A percentile compares a stretch with the other conserved stretches of the same genome.
phyloP scores from a whole-genome alignment of 257 asterid species.

The Asclepias syriaca region DNA sequence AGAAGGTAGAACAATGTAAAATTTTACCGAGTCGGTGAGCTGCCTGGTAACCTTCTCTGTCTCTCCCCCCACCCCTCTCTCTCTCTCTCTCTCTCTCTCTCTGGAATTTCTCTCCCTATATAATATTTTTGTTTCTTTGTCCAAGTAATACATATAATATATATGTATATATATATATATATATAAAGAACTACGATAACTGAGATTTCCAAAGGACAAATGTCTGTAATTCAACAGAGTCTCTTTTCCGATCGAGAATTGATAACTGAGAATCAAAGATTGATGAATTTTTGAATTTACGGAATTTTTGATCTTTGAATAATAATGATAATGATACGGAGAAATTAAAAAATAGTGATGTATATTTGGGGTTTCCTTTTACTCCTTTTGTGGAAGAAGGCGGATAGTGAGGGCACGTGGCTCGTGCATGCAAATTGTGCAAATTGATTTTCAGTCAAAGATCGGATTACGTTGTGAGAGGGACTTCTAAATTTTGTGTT shows the following conservation, averaged over 20 bases:
- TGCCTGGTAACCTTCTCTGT: slow-evolving; percentile 5
- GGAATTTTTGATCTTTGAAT: too few relatives aligned
- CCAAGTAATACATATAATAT: background rate
- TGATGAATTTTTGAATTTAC: background rate
- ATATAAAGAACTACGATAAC: background rate
- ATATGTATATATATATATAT: too few relatives aligned
- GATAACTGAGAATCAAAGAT: background rate
- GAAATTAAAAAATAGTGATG: too few relatives aligned
- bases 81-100: slow-evolving; percentile 4
- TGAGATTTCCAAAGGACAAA: slow-evolving; percentile 1
- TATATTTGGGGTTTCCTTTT: background rate
- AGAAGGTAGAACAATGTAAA: slow-evolving; percentile 17
- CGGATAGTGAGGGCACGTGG: slow-evolving; percentile 23
- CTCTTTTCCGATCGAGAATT: background rate
- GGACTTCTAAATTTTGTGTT: background rate
- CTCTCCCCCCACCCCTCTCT: background rate
- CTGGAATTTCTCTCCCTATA: background rate
- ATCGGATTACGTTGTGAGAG: background rate
- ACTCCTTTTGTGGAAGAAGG: background rate
- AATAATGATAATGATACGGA: background rate
- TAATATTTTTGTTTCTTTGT: background rate
- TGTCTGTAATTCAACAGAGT: background rate
- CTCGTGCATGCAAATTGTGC: slow-evolving; percentile 4
- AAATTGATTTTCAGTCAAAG: slow-evolving; percentile 4
- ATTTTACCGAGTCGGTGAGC: slow-evolving; percentile 14